Base-by-base conservation (phyloP, 371 early-diverging fungal species). In the Rhizoclosmatium hyalinum region DNA sequence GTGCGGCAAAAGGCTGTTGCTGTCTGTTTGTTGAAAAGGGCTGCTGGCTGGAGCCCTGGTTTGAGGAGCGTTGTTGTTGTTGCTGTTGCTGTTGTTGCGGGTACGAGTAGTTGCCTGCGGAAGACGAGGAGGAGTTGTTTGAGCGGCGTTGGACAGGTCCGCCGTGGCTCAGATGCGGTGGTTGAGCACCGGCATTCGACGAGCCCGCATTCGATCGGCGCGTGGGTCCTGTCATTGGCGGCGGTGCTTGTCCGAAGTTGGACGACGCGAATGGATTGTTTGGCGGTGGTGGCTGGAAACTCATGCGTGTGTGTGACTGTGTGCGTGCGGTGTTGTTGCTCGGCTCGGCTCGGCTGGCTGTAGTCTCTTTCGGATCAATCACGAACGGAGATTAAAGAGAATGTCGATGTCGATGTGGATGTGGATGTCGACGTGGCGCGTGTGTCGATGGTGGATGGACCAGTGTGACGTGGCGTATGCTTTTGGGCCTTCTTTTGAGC, bases 231-330 rank as follows among this genome's bases (percentile, higher is more conserved):
- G 10, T 17, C 65, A 5, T 17, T 43, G 56, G 58, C 47, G 17
- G 70, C 58, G 58, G n/a, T 58, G 44, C 70, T 70, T 8, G 58
- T 56, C 19, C 70, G 70, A 21, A 43, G 32, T 10, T 56, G 70
- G 19, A 56, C 70, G 43, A 32, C 32, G 32, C 32, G 32, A 32
- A 32, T 32, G 32, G 32, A 32, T 32, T 32, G 32, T 32, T 32
- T 32, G 32, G 32, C 32, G 32, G 32, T 32, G 32, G 32, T 32
- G 32, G 32, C 32, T 32, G 32, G 32, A 32, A 32, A 32, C 32
- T 32, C 32, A 32, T 32, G 32, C 32, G 32, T 32, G 32, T 32
- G 32, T 32, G 32, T 32, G 32, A 32, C 32, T 32, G 32, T 32
- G 32, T 32, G 32, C 32, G 32, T 32, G 32, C 32, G 32, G 32